A percentile compares a stretch with the other conserved stretches of the same genome.
phyloP scores from a whole-genome alignment of 2,329 filamentous ascomycete species.

The Ceratocystis albifundus region DNA sequence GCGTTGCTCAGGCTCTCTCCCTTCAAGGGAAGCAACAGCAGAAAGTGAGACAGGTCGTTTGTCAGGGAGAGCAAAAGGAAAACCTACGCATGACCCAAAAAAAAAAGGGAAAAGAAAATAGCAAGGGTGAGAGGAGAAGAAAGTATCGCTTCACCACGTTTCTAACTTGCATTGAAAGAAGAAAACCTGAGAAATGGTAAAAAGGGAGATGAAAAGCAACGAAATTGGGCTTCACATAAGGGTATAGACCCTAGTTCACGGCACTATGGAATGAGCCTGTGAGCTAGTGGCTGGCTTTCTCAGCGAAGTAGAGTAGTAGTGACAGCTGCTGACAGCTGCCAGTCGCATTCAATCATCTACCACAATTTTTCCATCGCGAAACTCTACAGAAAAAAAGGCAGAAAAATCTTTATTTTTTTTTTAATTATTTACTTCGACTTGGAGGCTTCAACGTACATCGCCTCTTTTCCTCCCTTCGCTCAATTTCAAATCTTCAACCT shows the following conservation, averaged over 20 bases:
- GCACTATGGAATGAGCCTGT: too few relatives aligned
- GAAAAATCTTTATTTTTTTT: background rate
- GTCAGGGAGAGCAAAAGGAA: background rate
- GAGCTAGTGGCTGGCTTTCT: too few relatives aligned
- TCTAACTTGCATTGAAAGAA: background rate
- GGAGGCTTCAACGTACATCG: background rate
- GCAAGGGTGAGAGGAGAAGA: background rate
- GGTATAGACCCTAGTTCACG: background rate
- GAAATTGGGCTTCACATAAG: background rate
- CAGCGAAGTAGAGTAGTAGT: too few relatives aligned
- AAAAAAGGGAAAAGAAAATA: constrained; percentile 12
- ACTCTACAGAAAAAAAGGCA: background rate
- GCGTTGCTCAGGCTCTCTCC: background rate
- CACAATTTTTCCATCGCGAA: constrained; percentile 15
- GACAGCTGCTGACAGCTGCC: constrained; percentile 5
- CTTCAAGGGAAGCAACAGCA: constrained; percentile 4
- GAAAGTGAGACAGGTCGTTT: background rate
- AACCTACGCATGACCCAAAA: background rate
- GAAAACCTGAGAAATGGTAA: background rate
- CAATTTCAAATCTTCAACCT: background rate
- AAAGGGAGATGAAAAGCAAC: constrained; percentile 18
- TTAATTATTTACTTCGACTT: background rate
- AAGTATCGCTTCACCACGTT: background rate
- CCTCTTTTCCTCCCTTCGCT: background rate
- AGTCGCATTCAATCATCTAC: background rate